Conservation (phyloP, 352 stramenopile species). For the Thraustochytrium striatum region DNA sequence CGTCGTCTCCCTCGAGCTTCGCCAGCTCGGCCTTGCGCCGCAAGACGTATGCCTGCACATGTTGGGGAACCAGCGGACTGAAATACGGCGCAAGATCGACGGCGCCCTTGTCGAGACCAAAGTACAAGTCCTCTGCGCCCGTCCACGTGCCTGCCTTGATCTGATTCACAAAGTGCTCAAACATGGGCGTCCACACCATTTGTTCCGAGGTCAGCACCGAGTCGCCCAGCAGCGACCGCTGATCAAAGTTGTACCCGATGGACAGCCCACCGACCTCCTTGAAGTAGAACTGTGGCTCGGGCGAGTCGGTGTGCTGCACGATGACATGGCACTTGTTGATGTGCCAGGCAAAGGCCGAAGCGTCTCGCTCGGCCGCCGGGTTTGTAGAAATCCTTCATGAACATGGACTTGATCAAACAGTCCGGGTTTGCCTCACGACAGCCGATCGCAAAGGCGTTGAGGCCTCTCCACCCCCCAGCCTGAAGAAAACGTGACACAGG, state of each 20-base stretch:
- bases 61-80: background rate
- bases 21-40: no score
- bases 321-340: background rate
- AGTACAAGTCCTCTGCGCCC: background rate
- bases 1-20: no score
- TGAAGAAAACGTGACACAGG: no score
- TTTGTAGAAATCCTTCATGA: background rate
- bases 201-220: background rate
- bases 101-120: background rate
- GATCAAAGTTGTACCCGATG: background rate
- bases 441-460: background rate
- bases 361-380: no score
- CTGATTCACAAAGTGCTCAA: background rate
- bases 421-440: background rate
- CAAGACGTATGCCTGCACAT: background rate
- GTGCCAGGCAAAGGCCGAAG: background rate
- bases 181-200: background rate
- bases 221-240: background rate
- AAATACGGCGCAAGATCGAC: background rate
- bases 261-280: background rate
- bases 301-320: background rate
- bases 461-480: no score
- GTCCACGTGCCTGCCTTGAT: background rate
- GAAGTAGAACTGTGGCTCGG: background rate
- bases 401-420: background rate